A percentile compares a stretch with the other conserved stretches of the same genome.
These are phyloP conservation scores for Fagopyrum tataricum DNA, from an alignment of 148 eudicot species.

Conservation along the genomic window DNA sequence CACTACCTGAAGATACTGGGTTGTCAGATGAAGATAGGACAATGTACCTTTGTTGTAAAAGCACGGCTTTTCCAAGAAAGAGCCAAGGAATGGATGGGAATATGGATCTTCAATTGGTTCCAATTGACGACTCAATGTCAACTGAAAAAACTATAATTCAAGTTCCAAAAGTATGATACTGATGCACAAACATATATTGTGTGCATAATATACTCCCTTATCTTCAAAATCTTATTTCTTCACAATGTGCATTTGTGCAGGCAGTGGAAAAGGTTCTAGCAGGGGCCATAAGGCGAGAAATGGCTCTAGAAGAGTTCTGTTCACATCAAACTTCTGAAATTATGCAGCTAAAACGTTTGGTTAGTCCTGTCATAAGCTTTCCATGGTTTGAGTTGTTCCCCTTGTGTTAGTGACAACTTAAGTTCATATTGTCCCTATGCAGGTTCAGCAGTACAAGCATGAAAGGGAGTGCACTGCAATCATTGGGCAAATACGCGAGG, in stretches of 20 bases:
- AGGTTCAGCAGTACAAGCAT: slow-evolving; percentile 96
- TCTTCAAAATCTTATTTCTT: slow-evolving; percentile 13
- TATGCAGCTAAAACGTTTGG: slow-evolving; percentile 80
- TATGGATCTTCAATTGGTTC: slow-evolving; percentile 64
- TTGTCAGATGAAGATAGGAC: slow-evolving; percentile 27
- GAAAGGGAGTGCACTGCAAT: slow-evolving; percentile 94
- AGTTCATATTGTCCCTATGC: slow-evolving; percentile 5
- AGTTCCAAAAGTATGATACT: slow-evolving; percentile 69
- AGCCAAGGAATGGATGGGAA: slow-evolving; percentile 32
- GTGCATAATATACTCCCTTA: not conserved
- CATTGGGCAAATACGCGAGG: slow-evolving; percentile 83
- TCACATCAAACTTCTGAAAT: slow-evolving; percentile 76
- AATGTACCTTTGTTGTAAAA: slow-evolving; percentile 55
- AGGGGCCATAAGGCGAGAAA: slow-evolving; percentile 95
- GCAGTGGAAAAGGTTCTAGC: slow-evolving; percentile 94
- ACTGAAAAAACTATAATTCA: slow-evolving; percentile 47
- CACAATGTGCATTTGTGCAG: slow-evolving; percentile 32
- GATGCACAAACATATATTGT: not conserved
- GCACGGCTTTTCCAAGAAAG: slow-evolving; percentile 27
- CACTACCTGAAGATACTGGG: slow-evolving; percentile 34
- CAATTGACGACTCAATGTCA: slow-evolving; percentile 43
- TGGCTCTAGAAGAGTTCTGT: slow-evolving; percentile 90
- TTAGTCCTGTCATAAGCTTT: slow-evolving; percentile 23
- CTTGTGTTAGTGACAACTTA: not conserved
- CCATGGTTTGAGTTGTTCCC: not conserved